Evolutionary conservation across 805 yeast species (phyloP).

Genomic region (Saccharomycopsis sp.): DNA sequence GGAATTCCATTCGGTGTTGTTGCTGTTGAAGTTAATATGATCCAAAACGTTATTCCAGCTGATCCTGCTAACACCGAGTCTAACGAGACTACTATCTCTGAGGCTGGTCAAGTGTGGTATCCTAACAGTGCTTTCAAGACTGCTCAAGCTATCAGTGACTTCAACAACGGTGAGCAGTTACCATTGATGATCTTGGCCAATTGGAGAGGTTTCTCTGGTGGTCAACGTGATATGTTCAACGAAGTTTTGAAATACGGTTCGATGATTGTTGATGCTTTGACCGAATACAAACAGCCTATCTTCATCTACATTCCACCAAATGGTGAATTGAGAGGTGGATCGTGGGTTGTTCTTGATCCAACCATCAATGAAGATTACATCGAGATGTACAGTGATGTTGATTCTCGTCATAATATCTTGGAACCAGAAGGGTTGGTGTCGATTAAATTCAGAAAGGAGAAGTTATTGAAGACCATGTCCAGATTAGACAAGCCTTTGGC

Average conservation of each 20-base stretch:
- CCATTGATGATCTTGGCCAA: conserved; percentile 97
- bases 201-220: conserved; percentile 99
- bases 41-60: conserved; percentile 90
- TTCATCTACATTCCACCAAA: conserved; percentile 96
- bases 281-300: conserved; percentile 93
- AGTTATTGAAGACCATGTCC: conserved; percentile 82
- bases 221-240: conserved; percentile 99
- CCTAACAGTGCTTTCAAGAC: conserved; percentile 99
- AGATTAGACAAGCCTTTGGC: conserved; percentile 78
- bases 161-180: conserved; percentile 95
- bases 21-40: conserved; percentile 87
- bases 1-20: conserved; percentile 99
- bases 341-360: conserved; percentile 99
- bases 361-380: conserved; percentile 94
- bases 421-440: conserved; percentile 99
- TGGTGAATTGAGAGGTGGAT: conserved; percentile 99
- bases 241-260: conserved; percentile 97
- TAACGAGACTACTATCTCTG: conserved; percentile 78
- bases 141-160: conserved; percentile 96
- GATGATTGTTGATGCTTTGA: conserved; percentile 93
- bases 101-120: conserved; percentile 99
- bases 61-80: conserved; percentile 98
- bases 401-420: conserved; percentile 94
- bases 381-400: conserved; percentile 98
- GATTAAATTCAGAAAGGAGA: conserved; percentile 92